Evolutionary conservation across 345 rosid species (phyloP), one percentile per base, ranked within the genome.

Genomic region (Raphanus raphanistrum): DNA sequence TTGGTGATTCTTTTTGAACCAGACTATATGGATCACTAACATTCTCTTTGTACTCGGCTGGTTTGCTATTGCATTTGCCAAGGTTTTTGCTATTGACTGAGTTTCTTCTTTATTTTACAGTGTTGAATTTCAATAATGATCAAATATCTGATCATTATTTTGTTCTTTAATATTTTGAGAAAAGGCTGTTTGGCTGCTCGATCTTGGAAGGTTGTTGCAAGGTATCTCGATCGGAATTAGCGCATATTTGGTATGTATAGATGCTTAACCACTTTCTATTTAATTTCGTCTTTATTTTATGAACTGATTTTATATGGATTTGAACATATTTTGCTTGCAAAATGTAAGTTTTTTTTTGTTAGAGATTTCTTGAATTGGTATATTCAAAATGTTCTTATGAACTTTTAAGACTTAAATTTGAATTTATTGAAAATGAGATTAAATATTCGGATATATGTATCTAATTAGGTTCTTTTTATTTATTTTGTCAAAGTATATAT

Each of bases 181-280:
- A 27, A 87, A 93, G 94, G 86, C 54, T 71, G 77, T 85, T 54
- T 86, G 84, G 90, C 80, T 76, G 84, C 90, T 91, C 13, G 86
- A 93, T 66, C 12, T 89, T 7, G 98, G 97, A 76, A 83, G 97
- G 76, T 63, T 92, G 13, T 72, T 84, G 68, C 84, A 88, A 26
- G 97, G 98, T 72, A 81, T 80, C 63, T 90, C 92, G 13, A 78
- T 91, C 70, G 98, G 97, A 55, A 72, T 92, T 1, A 84, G 88
- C 71, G 79, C 94, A 33, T 94, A 88, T 71, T 93, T 88, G 93
- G 97, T 90, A 92, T 80, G 85, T 17, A 76, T 25, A 35, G 13
- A 8, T 74, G 25, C 8, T 74, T 74, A 52, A 73, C 54, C 27
- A 61, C 21, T 59, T 33, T 48, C 26, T 32, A 13, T 11, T 79